Base-by-base conservation (phyloP, 2,329 filamentous ascomycete species). In the Thelonectria rubi region DNA sequence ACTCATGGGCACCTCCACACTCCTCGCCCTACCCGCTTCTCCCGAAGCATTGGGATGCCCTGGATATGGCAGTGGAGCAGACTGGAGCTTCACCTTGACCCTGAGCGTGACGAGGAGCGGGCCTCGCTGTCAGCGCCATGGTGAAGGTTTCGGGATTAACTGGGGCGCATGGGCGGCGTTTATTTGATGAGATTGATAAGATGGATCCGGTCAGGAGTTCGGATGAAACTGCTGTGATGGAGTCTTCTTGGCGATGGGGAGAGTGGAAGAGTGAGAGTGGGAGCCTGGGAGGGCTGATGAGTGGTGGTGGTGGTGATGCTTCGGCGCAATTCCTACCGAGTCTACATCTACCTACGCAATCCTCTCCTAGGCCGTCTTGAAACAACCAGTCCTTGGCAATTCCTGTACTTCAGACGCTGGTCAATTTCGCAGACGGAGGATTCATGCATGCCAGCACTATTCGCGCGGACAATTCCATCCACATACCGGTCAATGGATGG, bases 161-260 rank as follows among this genome's bases (percentile, higher is more conserved):
- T 42, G 45, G 26, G 46, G 14, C 30, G n/a, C 17, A n/a, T 18
- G 21, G 30, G 17, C 40, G 21, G 37, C 11, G 2, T 7, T 40
- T 24, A 7, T 7, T 7, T 55, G 58, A 63, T 68, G 15, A 32
- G 68, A 69, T 69, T 65, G 68, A 69, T 69, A 69, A 69, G 65
- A 69, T 67, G 54, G 15, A 49, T 11, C 50, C 40, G 9, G 11
- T 49, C 20, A 40, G 39, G 11, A 45, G 40, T 61, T 55, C 43
- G 47, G 60, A 65, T 12, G 49, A 64, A 62, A 58, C 26, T 50
- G 20, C 20, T 42, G 17, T 32, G 18, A 24, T 32, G 17, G 7
- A 48, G 17, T 14, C n/a, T n/a, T n/a, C n/a, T n/a, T n/a, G n/a
- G n/a, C n/a, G n/a, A n/a, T n/a, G n/a, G n/a, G n/a, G 21, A 20